These are phyloP conservation scores for Peribolospora baueri DNA, from an alignment of 768 basidiomycete genomes.

Conservation along the genomic window DNA sequence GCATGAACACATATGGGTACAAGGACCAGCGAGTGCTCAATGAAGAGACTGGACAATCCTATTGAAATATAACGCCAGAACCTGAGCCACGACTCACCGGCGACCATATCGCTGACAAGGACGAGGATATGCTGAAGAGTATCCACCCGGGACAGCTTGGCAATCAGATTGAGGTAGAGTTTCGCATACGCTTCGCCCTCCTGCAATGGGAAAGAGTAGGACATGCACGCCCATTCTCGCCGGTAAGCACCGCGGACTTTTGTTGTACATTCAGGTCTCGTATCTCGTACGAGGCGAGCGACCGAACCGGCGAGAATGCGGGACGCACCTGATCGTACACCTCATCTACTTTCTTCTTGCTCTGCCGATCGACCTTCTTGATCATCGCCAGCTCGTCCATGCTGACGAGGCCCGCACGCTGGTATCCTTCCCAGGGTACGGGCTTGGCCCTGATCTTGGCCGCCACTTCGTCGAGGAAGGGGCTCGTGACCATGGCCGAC, in stretches of 20 bases:
- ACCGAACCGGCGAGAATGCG: not conserved
- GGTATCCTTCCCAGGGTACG: conserved; percentile 97
- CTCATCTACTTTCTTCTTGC: not conserved
- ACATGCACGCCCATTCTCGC: not conserved
- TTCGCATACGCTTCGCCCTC: conserved; percentile 62
- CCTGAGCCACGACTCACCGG: conserved; percentile 29
- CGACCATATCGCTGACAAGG: conserved; percentile 64
- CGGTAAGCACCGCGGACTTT: not conserved
- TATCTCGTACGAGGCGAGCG: conserved; percentile 8
- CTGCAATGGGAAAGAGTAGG: conserved; percentile 48
- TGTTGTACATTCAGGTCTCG: conserved; percentile 7
- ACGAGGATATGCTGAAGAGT: conserved; percentile 70
- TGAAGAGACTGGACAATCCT: not conserved
- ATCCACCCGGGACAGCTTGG: conserved; percentile 59
- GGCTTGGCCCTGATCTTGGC: conserved; percentile 70
- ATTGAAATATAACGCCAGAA: not conserved
- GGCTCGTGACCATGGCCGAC: conserved; percentile 42
- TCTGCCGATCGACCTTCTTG: conserved; percentile 67
- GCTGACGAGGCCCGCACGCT: conserved; percentile 72
- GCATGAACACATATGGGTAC: not conserved
- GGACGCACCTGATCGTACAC: not conserved
- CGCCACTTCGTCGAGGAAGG: conserved; percentile 65
- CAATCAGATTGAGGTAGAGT: conserved; percentile 73
- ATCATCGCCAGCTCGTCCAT: conserved; percentile 63
- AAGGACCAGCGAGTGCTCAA: not conserved